Evolutionary conservation across 75 land plant species (phyloP), one percentile per base, ranked within the genome.

Genomic region (Cupressus sempervirens): DNA sequence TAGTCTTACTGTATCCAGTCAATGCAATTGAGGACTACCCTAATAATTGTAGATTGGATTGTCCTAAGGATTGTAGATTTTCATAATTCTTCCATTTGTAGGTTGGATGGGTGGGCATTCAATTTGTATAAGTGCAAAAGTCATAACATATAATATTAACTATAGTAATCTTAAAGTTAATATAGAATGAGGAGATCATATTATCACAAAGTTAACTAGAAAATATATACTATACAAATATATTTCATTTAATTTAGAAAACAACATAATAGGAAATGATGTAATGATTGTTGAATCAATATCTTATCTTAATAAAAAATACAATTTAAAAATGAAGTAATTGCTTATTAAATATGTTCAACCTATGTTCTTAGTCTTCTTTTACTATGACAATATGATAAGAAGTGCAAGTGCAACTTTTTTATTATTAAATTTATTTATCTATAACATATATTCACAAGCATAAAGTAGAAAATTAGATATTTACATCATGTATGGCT

Each of bases 401-500:
- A 62, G 1, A 62, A 56, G 29, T 62, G 26, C n/a, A 62, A 7
- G 26, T 6, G 13, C 13, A 48, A 4, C 3, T 18, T 18, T n/a
- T 58, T 43, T 38, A 45, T 1, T 62, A 6, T 4, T 20, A 4
- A 62, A 62, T 6, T 23, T 26, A 26, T 26, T 7, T 7, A 62
- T 5, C 4, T 20, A 18, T 48, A 48, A 48, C 50, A 56, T 18
- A 20, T 18, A 5, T 56, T 3, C 0, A 18, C 6, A 56, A 14
- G 4, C 20, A 56, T 56, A 26, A n/a, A 68, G 30, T 26, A n/a
- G 4, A 32, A 9, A 8, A 7, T 23, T 12, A 84, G 80, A 34
- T 46, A 79, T 81, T 76, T 58, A 87, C 88, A 84, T 83, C 82
- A 75, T 76, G 85, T 15, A 87, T 29, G 23, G 85, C 88, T 14